Percentiles rank a stretch among this genome's conserved stretches.
Conservation (phyloP, 164 flowering plant genomes). For the Platanus orientalis region DNA sequence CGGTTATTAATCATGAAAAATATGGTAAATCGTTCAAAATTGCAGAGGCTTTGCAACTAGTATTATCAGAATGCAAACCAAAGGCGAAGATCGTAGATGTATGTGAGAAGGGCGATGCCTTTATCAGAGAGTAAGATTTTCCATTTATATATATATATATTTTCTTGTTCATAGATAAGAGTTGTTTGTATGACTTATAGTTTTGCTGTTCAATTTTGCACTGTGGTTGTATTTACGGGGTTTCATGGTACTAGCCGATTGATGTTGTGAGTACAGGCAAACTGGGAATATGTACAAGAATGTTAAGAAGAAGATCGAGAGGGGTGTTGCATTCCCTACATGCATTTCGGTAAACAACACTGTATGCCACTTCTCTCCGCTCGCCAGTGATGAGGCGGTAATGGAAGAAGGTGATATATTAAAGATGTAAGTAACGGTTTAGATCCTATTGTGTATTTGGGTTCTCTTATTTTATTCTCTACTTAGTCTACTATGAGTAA, state of each 20-base stretch:
- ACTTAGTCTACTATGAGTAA: background rate
- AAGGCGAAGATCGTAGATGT: conserved; percentile 78
- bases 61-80: conserved; percentile 75
- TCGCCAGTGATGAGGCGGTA: conserved; percentile 78
- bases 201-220: no score
- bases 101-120: conserved; percentile 86
- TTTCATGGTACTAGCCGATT: background rate
- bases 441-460: background rate
- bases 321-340: conserved; percentile 92
- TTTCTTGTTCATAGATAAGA: background rate
- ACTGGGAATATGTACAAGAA: conserved; percentile 86
- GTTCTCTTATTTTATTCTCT: background rate
- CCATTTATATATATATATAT: background rate
- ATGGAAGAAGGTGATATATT: conserved; percentile 78
- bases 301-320: conserved; percentile 89
- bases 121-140: conserved; percentile 66
- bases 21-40: background rate
- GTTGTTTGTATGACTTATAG: no score
- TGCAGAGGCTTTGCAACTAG: conserved; percentile 89
- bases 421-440: conserved; percentile 57
- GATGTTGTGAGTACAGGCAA: conserved; percentile 42
- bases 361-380: conserved; percentile 87
- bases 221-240: no score
- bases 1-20: background rate
- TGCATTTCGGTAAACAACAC: conserved; percentile 89